Percentiles rank a stretch among this genome's conserved stretches.
phyloP scores from a whole-genome alignment of 2,329 filamentous ascomycete genomes.

The Ceratocystis cacaofunesta region DNA sequence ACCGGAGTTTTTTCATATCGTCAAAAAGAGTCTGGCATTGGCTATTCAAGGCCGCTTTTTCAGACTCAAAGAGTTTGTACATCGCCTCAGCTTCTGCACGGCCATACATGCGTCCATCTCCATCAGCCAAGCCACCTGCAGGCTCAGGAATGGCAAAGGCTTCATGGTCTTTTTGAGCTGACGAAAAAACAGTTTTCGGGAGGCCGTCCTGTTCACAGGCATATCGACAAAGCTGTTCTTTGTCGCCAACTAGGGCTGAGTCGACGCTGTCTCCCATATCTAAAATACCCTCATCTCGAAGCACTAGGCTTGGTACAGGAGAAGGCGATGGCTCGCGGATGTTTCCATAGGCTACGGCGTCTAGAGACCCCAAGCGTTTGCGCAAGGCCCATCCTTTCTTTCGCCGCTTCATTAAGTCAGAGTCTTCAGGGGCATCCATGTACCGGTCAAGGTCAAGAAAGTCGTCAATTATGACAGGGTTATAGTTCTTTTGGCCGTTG shows the following conservation, averaged over 20 bases:
- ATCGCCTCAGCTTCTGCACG: constrained; percentile 1
- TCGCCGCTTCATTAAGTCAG: constrained; percentile 47
- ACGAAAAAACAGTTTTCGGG: neutral
- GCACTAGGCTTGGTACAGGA: neutral
- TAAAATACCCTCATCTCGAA: neutral
- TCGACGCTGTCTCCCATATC: neutral
- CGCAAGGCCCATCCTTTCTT: constrained; percentile 56
- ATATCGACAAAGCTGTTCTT: constrained; percentile 1
- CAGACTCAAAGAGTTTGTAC: constrained; percentile 24
- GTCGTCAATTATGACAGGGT: constrained; percentile 65
- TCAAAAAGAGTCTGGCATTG: constrained; percentile 39
- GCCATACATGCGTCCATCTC: neutral
- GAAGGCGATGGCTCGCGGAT: neutral
- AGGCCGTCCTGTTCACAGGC: constrained; percentile 13
- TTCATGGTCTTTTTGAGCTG: constrained; percentile 1
- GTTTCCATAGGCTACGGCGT: constrained; percentile 9
- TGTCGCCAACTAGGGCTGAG: neutral
- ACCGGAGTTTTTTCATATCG: constrained; percentile 50
- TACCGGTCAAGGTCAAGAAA: constrained; percentile 80
- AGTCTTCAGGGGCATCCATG: constrained; percentile 50
- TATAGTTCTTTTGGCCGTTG: constrained; percentile 58
- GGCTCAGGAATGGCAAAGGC: neutral
- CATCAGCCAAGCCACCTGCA: neutral
- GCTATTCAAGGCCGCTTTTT: constrained; percentile 25
- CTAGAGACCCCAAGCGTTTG: constrained; percentile 11